Conservation (phyloP, 2,329 filamentous ascomycete species). For the Incumbomyces delicatus region DNA sequence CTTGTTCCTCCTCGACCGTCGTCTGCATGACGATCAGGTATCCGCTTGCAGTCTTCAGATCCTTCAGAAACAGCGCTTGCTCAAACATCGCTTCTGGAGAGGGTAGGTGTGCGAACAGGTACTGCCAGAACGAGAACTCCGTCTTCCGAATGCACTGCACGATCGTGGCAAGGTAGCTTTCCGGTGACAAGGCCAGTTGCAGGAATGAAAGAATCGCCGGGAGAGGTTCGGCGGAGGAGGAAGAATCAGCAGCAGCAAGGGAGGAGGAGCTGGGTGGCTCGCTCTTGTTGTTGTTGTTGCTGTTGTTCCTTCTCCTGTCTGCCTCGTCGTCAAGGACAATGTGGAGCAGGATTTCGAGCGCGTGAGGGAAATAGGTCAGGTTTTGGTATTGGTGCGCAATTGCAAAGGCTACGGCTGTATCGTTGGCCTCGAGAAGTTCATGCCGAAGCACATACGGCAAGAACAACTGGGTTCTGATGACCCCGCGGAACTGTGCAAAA, state of each 20-base stretch:
- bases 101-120: constrained; percentile 82
- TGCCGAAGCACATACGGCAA: constrained; percentile 77
- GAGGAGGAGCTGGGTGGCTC: too few species aligned
- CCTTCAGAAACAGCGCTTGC: constrained; percentile 73
- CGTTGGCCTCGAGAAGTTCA: constrained; percentile 59
- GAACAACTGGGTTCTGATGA: constrained; percentile 84
- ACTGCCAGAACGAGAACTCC: constrained; percentile 88
- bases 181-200: constrained; percentile 59
- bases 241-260: too few species aligned
- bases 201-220: constrained; percentile 51
- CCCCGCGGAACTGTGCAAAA: constrained; percentile 82
- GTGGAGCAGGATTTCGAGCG: constrained; percentile 82
- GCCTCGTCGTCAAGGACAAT: constrained; percentile 92
- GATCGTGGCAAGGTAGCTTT: constrained; percentile 80
- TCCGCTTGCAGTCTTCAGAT: constrained; percentile 87
- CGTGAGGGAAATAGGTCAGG: constrained; percentile 86
- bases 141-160: constrained; percentile 97
- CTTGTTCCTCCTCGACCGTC: constrained; percentile 42
- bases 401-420: constrained; percentile 68
- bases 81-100: constrained; percentile 89
- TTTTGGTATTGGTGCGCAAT: constrained; percentile 77
- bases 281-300: too few species aligned
- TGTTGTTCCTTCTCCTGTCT: constrained; percentile 41
- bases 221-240: constrained; percentile 26
- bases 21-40: constrained; percentile 94